Evolutionary conservation across 2,329 filamentous ascomycete genomes (phyloP), one percentile per base, ranked within the genome.

Genomic region (Dothideomycetes sp.): DNA sequence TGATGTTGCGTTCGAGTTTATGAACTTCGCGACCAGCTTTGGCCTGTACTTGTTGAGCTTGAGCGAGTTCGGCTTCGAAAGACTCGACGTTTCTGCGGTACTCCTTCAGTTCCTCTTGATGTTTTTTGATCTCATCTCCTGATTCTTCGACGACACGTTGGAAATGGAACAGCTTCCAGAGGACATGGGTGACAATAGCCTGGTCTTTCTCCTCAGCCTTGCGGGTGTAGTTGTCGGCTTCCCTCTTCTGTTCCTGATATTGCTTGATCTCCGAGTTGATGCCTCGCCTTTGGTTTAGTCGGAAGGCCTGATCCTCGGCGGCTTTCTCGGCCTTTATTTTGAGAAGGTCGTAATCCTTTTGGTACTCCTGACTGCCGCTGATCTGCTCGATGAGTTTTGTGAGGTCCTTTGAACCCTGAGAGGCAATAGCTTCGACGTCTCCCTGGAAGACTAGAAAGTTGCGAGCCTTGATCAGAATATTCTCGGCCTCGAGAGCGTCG

Each of bases 381-480:
- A 98, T 96, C 62, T 96, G 91, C 64, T 98, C 91, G 43, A 98
- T 94, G 36, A 98, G 68, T 36, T 85, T 77, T 1, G 91, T 98
- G 27, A 98, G 74, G 55, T 96, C 91, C 52, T 87, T 88, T 0
- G 91, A 87, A 1, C 87, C 93, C 59, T 96, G 91, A 6, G 87
- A 87, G 2, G 91, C 93, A 55, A 98, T 95, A 17, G 87, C 84
- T 62, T 98, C 91, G 13, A 98, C 89, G 58, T 98, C 91, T 50
- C 91, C 93, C 62, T 98, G 91, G 60, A 98, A 98, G 24, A 98
- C 91, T 4, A 98, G 74, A 60, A 98, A 98, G 59, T 98, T 98
- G 50, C 91, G 78, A 23, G 91, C 91, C 63, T 94, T 96, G 69
- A 98, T 96, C 46, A 98, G 68, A 50, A 98, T 98, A 55, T 95